Evolutionary conservation across 2,329 filamentous ascomycete species (phyloP).

Genomic region (Knufia fluminis): DNA sequence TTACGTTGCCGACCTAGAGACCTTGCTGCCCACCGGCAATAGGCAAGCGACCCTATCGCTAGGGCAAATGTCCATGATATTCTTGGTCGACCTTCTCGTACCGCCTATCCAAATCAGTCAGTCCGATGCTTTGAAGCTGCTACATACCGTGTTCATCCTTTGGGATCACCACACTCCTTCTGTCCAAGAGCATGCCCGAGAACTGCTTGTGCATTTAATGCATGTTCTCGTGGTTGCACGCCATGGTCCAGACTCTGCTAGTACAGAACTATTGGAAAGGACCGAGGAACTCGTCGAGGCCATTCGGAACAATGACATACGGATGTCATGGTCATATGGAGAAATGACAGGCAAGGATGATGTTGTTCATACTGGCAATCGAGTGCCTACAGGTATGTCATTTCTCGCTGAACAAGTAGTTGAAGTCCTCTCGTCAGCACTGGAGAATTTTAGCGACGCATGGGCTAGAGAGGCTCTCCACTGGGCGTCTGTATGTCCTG

Average conservation of each 20-base stretch:
- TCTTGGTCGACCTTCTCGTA: constrained; percentile 93
- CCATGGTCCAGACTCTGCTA: constrained; percentile 51
- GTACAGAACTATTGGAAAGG: constrained; percentile 56
- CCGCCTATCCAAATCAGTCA: constrained; percentile 71
- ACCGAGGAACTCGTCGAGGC: constrained; percentile 78
- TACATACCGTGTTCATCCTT: constrained; percentile 85
- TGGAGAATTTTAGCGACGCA: constrained; percentile 77
- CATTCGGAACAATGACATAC: constrained; percentile 72
- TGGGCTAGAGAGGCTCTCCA: constrained; percentile 85
- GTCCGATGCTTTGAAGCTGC: constrained; percentile 72
- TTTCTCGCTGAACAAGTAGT: constrained; percentile 73
- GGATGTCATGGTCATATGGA: constrained; percentile 88
- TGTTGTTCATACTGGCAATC: constrained; percentile 63
- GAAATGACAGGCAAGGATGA: constrained; percentile 73
- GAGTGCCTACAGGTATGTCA: constrained; percentile 81
- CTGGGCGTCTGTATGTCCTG: constrained; percentile 95
- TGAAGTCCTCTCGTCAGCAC: constrained; percentile 73
- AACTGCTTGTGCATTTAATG: constrained; percentile 96
- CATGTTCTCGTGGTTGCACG: constrained; percentile 84
- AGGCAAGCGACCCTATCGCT: constrained; percentile 86
- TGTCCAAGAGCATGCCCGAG: constrained; percentile 90
- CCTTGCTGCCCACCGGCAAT: constrained; percentile 75
- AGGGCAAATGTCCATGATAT: constrained; percentile 83
- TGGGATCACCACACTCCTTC: constrained; percentile 97
- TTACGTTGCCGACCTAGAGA: constrained; percentile 77